phyloP scores from a whole-genome alignment of 1,139 yeast genomes.

The Pneumocystis oryctolagi region DNA sequence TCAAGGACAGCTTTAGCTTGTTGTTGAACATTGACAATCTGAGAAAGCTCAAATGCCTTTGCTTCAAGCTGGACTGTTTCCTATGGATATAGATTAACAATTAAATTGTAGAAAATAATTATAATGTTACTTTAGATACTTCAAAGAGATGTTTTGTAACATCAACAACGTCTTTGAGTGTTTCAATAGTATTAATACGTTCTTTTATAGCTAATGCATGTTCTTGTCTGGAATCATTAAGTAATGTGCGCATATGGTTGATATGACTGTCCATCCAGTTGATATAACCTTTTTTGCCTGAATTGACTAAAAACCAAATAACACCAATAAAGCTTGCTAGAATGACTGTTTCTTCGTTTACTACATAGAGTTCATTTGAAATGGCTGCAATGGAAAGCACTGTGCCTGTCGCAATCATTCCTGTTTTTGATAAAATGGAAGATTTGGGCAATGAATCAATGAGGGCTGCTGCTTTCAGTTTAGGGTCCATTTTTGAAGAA shows the following conservation, averaged over 20 bases:
- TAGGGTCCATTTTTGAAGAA: slow-evolving; percentile 42
- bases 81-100: slow-evolving; percentile 21
- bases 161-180: slow-evolving; percentile 79
- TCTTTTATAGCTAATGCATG: slow-evolving; percentile 86
- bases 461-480: slow-evolving; percentile 78
- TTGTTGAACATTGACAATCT: slow-evolving; percentile 66
- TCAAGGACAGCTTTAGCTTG: slow-evolving; percentile 94
- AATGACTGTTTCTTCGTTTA: slow-evolving; percentile 87
- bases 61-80: slow-evolving; percentile 95
- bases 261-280: slow-evolving; percentile 91
- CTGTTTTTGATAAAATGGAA: slow-evolving; percentile 78
- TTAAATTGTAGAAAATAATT: not conserved
- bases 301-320: slow-evolving; percentile 62
- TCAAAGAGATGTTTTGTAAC: slow-evolving; percentile 86
- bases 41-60: slow-evolving; percentile 81
- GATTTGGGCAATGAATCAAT: slow-evolving; percentile 89
- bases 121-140: slow-evolving; percentile 38
- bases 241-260: slow-evolving; percentile 61
- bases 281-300: slow-evolving; percentile 85
- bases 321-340: slow-evolving; percentile 68
- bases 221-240: slow-evolving; percentile 76
- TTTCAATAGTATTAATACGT: slow-evolving; percentile 76
- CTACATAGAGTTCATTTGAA: slow-evolving; percentile 79
- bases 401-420: slow-evolving; percentile 83
- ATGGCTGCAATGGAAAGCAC: slow-evolving; percentile 91